Evolutionary conservation across 768 basidiomycete genomes (phyloP).

Genomic region (Holtermanniella nyarrowii): DNA sequence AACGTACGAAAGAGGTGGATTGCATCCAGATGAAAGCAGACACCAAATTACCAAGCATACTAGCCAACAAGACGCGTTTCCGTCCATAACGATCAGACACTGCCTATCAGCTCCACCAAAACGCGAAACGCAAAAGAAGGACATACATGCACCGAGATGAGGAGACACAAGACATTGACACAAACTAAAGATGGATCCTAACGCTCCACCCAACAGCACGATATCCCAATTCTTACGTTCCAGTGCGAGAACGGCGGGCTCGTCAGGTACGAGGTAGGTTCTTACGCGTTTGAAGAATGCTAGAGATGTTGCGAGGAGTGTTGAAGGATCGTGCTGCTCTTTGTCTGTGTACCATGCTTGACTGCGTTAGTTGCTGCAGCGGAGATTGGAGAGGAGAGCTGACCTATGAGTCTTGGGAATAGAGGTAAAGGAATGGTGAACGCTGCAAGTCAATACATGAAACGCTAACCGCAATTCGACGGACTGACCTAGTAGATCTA

Average conservation of each 20-base stretch:
- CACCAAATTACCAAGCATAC: conserved; percentile 86
- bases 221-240: conserved; percentile 68
- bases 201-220: conserved; percentile 84
- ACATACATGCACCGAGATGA: conserved; percentile 60
- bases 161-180: conserved; percentile 50
- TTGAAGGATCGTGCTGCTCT: conserved; percentile 59
- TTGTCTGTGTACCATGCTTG: conserved; percentile 55
- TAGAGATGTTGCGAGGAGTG: conserved; percentile 65
- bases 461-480: too few relatives aligned
- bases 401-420: conserved; percentile 82
- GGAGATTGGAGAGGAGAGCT: conserved; percentile 5
- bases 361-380: not conserved
- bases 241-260: conserved; percentile 47
- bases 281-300: conserved; percentile 57
- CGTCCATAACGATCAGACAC: conserved; percentile 86
- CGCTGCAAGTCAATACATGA: too few relatives aligned
- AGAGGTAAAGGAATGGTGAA: conserved; percentile 93
- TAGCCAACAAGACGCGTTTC: conserved; percentile 65
- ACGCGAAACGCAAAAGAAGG: not conserved
- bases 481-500: conserved; percentile 66
- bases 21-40: conserved; percentile 87
- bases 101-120: conserved; percentile 24
- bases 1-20: conserved; percentile 65
- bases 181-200: conserved; percentile 51
- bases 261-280: conserved; percentile 49